Percentiles rank a stretch among this genome's conserved stretches.
Evolutionary conservation across 768 basidiomycete genomes (phyloP).

Genomic region (Calocybe indica): DNA sequence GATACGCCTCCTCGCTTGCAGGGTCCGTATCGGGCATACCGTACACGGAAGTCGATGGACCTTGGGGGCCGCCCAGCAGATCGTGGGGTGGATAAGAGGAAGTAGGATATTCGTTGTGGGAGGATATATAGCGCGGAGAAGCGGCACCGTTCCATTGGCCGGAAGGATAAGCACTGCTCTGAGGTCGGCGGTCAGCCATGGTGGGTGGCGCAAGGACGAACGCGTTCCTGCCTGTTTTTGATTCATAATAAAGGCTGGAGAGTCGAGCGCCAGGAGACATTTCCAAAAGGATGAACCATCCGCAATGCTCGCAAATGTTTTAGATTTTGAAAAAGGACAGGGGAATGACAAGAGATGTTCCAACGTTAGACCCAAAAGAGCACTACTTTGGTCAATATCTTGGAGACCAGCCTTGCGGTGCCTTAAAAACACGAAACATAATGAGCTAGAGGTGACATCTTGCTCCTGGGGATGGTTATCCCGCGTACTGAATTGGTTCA

Average conservation of each 20-base stretch:
- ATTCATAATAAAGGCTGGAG: slow-evolving; percentile 19
- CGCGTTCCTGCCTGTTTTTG: slow-evolving; percentile 12
- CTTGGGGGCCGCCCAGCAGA: slow-evolving; percentile 13
- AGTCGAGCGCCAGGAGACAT: slow-evolving; percentile 16
- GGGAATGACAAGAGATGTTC: slow-evolving; percentile 11
- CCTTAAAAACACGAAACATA: slow-evolving; percentile 7
- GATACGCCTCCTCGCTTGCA: slow-evolving; percentile 11
- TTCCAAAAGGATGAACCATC: slow-evolving; percentile 15
- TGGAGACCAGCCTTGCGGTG: slow-evolving; percentile 15
- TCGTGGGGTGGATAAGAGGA: slow-evolving; percentile 16
- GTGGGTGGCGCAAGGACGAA: slow-evolving; percentile 8
- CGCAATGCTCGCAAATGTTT: slow-evolving; percentile 21
- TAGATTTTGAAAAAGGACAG: slow-evolving; percentile 12
- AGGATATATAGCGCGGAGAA: slow-evolving; percentile 23
- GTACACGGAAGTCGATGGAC: no score
- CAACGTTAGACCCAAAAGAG: slow-evolving; percentile 10
- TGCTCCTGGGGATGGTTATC: no score
- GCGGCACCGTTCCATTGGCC: slow-evolving; percentile 27
- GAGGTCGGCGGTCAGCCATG: slow-evolving; percentile 25
- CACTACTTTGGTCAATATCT: slow-evolving; percentile 18
- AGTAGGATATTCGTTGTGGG: slow-evolving; percentile 17
- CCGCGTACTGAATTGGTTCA: no score
- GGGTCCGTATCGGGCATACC: no score
- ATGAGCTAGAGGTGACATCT: no score
- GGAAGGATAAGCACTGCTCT: slow-evolving; percentile 24